phyloP scores from a whole-genome alignment of 2,329 filamentous ascomycete genomes.

The Colletotrichum chrysophilum region DNA sequence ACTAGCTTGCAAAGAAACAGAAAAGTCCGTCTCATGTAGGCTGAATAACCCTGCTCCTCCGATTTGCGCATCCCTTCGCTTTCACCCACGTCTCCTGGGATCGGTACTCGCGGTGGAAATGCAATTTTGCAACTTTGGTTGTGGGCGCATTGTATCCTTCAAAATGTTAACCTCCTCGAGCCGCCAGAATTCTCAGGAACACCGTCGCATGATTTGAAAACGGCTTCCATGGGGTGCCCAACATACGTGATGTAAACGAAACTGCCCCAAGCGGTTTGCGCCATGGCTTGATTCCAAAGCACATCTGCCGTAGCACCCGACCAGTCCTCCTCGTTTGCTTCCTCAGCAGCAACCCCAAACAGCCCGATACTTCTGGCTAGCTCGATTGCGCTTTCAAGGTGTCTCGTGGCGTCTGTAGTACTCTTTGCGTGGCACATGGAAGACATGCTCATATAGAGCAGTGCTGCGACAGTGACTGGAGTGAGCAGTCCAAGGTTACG shows the following conservation, averaged over 20 bases:
- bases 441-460: constrained; percentile 7
- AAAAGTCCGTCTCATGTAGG: not conserved
- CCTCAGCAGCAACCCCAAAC: not conserved
- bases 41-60: not conserved
- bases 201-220: not conserved
- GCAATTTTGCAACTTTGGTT: not conserved
- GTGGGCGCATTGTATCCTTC: constrained; percentile 6
- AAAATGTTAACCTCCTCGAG: not conserved
- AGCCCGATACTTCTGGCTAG: not conserved
- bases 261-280: constrained; percentile 9
- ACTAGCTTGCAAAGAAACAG: not conserved
- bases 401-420: not conserved
- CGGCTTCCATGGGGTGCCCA: not conserved
- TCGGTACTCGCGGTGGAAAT: not conserved
- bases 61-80: not conserved
- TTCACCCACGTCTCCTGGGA: not conserved
- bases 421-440: not conserved
- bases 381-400: not conserved
- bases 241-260: constrained; percentile 14
- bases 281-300: not conserved
- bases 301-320: not conserved
- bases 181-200: not conserved
- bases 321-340: not conserved
- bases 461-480: not conserved
- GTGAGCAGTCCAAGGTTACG: not conserved